Evolutionary conservation across 2,329 filamentous ascomycete genomes (phyloP), one percentile per base, ranked within the genome.

Genomic region (Aspergillus aculeatus): DNA sequence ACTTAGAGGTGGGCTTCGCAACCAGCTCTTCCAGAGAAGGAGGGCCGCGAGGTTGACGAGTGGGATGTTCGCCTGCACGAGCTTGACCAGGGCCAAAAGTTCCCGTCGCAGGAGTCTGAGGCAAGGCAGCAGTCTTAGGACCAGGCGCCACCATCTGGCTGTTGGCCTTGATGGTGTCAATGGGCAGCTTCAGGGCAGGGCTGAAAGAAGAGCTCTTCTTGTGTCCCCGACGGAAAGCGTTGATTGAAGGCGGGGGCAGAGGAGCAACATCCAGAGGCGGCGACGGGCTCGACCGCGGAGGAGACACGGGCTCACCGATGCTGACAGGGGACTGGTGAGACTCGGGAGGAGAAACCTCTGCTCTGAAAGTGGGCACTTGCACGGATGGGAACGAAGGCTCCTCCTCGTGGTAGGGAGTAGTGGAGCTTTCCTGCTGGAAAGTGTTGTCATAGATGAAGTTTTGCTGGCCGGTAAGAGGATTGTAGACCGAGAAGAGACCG

Each of bases 41-140:
- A 24, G 95, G 95, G 5, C 93, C 93, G 64, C 92, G 91, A 55
- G 95, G 95, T 78, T 99, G 95, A 60, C 95, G 92, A 55, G 91
- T 80, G 9, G 95, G 95, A 73, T 99, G 95, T 78, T 98, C 95
- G 67, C 95, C 95, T 71, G 92, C 92, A 73, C 95, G 92, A 60
- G 84, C 91, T 75, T 97, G 93, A 56, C 95, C 95, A 59, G 95
- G 95, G 50, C 92, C 95, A 71, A 98, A 98, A 6, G 88, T 89
- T 63, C 92, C 92, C 41, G 88, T 92, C 76, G 89, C 79, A 1
- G 92, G 92, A 6, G 92, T 94, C 41, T 87, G 81, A 5, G 94
- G 92, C 74, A 96, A 90, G 41, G 86, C 86, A 47, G 90, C 86
- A 41, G 91, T 90, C 81, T 92, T 95, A 59, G 91, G 91, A 0